A percentile compares a stretch with the other conserved stretches of the same genome.
These are phyloP conservation scores for Medakamo hakoo DNA, from an alignment of 139 green algal genomes.

Conservation along the genomic window DNA sequence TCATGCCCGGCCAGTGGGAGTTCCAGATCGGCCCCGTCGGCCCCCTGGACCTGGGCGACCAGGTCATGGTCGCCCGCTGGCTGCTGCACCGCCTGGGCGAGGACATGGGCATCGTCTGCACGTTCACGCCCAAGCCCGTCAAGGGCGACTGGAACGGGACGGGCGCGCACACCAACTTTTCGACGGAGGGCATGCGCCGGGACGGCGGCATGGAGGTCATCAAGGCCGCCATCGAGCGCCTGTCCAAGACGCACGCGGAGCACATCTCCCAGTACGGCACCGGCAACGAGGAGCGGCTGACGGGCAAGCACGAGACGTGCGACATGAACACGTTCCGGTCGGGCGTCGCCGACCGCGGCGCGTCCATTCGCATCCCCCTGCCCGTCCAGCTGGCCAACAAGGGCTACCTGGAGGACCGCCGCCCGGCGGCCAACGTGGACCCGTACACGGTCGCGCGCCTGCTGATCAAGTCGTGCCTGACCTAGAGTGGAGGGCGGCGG, in stretches of 20 bases:
- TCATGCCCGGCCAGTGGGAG: constrained; percentile 88
- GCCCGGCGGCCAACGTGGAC: constrained; percentile 71
- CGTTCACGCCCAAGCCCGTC: constrained; percentile 77
- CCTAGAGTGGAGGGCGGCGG: no score
- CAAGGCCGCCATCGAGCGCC: constrained; percentile 56
- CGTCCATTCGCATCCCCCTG: constrained; percentile 75
- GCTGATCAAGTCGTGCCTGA: constrained; percentile 10
- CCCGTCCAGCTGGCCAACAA: constrained; percentile 58
- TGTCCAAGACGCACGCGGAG: constrained; percentile 70
- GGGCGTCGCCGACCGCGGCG: constrained; percentile 67
- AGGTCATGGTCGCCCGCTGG: constrained; percentile 59
- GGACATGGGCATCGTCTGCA: constrained; percentile 45
- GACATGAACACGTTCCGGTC: constrained; percentile 76
- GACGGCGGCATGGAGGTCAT: constrained; percentile 70
- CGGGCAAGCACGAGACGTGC: constrained; percentile 77
- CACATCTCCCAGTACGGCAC: constrained; percentile 76
- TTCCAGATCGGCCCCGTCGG: constrained; percentile 73
- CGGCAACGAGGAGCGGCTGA: constrained; percentile 72
- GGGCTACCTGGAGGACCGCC: constrained; percentile 76
- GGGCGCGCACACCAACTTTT: constrained; percentile 86
- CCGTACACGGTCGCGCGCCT: constrained; percentile 17
- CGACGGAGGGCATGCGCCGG: constrained; percentile 61
- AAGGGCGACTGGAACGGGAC: constrained; percentile 77
- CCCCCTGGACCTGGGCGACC: constrained; percentile 59
- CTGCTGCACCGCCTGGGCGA: constrained; percentile 69